Evolutionary conservation across 768 basidiomycete genomes (phyloP), one percentile per base, ranked within the genome.

Genomic region (Coprinopsis sp.): DNA sequence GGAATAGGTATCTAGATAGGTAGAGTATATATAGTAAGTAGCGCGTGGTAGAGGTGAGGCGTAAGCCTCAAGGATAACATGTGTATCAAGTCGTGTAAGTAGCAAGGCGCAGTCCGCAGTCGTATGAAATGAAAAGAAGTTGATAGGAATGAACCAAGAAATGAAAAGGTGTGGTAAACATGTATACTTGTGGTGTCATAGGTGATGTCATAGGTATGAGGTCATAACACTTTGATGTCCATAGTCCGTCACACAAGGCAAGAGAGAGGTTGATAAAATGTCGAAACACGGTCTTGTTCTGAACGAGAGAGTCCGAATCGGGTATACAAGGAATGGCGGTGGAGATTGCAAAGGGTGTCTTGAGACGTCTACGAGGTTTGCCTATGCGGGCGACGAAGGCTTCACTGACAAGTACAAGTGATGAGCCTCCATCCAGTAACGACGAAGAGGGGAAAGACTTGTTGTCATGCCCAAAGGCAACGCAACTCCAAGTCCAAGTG

Each of bases 381-480:
- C 41, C 45, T 2, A 60, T 48, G 3, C 33, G 14, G 0, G 53
- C 33, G 3, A 61, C 61, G 16, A 67, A 28, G 1, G 51, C 44
- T 11, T 55, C 28, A 18, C 56, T 33, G 42, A 69, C 67, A 19
- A 72, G 46, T 37, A 66, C 66, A 43, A 68, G 2, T 23, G 59
- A 53, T 0, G 63, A 58, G 3, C 64, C 64, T 40, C 53, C 33
- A 37, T 69, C 63, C 58, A 68, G 59, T 0, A 67, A 34, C 14
- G 41, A 16, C 11, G n/a, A 12, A 24, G 21, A 14, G 14, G 24
- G 16, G n/a, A 23, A 11, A 8, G 25, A 12, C 18, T 21, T 3
- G 16, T 31, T 34, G 16, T 39, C 22, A 29, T 22, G 10, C 16
- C 19, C 19, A 8, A 21, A 33, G 8, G 39, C 36, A 22, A 3